phyloP scores from a whole-genome alignment of 2,329 filamentous ascomycete genomes.

The Colletotrichum sp. region DNA sequence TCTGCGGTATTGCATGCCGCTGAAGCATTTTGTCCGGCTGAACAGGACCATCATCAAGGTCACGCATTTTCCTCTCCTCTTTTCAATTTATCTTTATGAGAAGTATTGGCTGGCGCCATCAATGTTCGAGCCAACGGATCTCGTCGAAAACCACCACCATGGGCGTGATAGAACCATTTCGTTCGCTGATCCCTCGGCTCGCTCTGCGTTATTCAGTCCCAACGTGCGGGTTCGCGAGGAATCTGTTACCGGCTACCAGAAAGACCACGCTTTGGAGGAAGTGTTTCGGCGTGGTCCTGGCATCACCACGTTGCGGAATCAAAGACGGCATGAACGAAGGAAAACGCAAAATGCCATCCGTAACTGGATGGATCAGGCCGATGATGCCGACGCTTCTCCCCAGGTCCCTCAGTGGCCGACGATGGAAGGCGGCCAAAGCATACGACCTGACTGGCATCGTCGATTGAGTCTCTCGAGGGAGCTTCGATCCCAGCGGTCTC shows the following conservation, averaged over 20 bases:
- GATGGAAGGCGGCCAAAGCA: conserved; percentile 44
- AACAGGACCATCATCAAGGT: conserved; percentile 92
- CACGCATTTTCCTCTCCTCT: conserved; percentile 87
- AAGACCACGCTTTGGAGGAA: conserved; percentile 88
- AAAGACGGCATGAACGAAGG: conserved; percentile 66
- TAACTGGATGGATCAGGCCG: conserved; percentile 85
- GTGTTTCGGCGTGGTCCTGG: conserved; percentile 82
- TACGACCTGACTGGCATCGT: conserved; percentile 51
- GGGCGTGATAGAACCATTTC: conserved; percentile 55
- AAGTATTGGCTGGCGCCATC: conserved; percentile 75
- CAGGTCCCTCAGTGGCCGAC: conserved; percentile 54
- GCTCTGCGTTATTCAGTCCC: conserved; percentile 75
- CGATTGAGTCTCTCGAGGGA: conserved; percentile 60
- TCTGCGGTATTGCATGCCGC: conserved; percentile 78
- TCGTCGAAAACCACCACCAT: conserved; percentile 74
- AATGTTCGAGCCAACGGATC: conserved; percentile 82
- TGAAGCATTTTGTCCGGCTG: conserved; percentile 80
- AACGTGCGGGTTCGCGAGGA: conserved; percentile 78
- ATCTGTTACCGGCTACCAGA: conserved; percentile 86
- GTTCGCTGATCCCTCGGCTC: conserved; percentile 60
- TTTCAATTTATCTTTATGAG: conserved; percentile 88
- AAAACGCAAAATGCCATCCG: conserved; percentile 84
- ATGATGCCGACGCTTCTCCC: conserved; percentile 52
- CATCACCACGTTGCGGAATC: conserved; percentile 62
- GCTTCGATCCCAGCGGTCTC: conserved; percentile 45